Evolutionary conservation across 352 stramenopile genomes (phyloP), one percentile per base, ranked within the genome.

Genomic region (Phytophthora sp.): DNA sequence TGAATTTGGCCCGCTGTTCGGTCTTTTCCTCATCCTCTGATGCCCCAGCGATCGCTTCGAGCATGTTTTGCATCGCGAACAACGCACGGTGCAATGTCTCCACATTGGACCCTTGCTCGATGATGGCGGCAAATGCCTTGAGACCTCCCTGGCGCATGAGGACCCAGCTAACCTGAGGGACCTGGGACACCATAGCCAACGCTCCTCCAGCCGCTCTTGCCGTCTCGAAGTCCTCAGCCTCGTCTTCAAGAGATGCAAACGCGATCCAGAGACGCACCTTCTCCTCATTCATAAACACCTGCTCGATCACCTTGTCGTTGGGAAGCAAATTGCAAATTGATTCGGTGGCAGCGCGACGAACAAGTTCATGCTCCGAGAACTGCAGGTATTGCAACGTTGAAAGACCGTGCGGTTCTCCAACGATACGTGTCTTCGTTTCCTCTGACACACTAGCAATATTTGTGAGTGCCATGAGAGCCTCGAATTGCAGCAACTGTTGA

Each of bases 281-380:
- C 20, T 99, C 94, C 20, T 89, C 72, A 41, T 98, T 95, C 64
- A 85, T 64, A 30, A 99, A 95, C n/a, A 98, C 71, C 56, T 95
- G 91, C 13, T 97, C 83, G 23, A 99, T 91, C 41, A 99, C 92
- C 21, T 94, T 78, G 26, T 96, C 80, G 69, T 98, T 91, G 10
- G 91, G 92, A 23, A 99, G 70, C 54, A 99, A 73, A 66, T 99
- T 99, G 68, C 89, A 97, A 30, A 99, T 78, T 4, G 94, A 85
- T 74, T 99, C 97, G 4, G 97, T 99, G 8, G 96, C 95, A 9
- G 97, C 97, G 50, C 95, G 87, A 54, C 97, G 91, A 52, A 99
- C 96, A 55, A 99, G 87, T 34, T 98, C 88, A 54, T 99, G 95
- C 54, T 99, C 96, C 3, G 91, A 98, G 75, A 99, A 99, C 87